phyloP scores from a whole-genome alignment of 2,329 filamentous ascomycete genomes.

The Pseudogymnoascus sp. region DNA sequence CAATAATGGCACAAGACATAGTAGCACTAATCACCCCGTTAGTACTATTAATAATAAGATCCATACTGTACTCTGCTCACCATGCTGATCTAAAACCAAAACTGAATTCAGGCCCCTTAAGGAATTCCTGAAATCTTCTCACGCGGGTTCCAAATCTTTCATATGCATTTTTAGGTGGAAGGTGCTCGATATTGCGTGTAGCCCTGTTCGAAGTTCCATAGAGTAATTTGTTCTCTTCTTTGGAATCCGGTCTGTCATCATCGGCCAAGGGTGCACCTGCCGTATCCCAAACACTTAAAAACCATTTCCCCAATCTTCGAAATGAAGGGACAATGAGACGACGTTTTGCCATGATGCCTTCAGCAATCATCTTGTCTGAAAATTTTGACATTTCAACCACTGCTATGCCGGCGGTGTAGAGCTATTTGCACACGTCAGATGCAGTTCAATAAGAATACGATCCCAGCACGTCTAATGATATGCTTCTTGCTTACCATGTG shows the following conservation, averaged over 20 bases:
- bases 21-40: conserved; percentile 5
- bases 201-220: conserved; percentile 9
- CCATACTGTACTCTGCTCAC: background rate
- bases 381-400: conserved; percentile 1
- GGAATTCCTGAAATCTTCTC: conserved; percentile 8
- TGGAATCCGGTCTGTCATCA: conserved; percentile 3
- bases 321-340: conserved; percentile 2
- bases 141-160: conserved; percentile 4
- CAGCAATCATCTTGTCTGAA: conserved; percentile 7
- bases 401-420: conserved; percentile 3
- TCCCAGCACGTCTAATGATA: background rate
- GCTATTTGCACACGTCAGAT: background rate
- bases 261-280: background rate
- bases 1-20: conserved; percentile 10
- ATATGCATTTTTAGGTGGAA: background rate
- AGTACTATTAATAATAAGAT: background rate
- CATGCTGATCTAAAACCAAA: conserved; percentile 12
- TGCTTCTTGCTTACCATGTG: conserved; percentile 9
- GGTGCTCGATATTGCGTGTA: conserved; percentile 10
- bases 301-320: background rate
- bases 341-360: conserved; percentile 7
- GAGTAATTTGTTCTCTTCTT: background rate
- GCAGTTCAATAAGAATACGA: background rate
- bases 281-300: conserved; percentile 1
- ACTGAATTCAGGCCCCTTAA: conserved; percentile 9